Percentiles rank a stretch among this genome's conserved stretches.
Conservation (phyloP, 176 grass and related monocot species). For the Carex parvula region DNA sequence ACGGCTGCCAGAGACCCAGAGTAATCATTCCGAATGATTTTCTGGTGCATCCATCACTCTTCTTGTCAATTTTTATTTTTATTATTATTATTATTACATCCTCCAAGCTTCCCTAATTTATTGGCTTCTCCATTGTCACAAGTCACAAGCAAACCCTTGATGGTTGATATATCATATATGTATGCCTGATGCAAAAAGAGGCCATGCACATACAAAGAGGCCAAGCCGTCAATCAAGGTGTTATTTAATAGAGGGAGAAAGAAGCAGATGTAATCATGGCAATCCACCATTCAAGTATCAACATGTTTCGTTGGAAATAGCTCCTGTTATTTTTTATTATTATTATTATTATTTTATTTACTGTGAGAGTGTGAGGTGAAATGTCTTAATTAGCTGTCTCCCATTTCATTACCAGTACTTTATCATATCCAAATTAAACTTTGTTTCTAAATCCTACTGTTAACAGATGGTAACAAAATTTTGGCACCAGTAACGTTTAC, state of each 20-base stretch:
- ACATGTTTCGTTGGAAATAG: constrained; percentile 11
- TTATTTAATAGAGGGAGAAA: constrained; percentile 10
- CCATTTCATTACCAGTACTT: neutral
- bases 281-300: neutral
- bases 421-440: too few relatives aligned
- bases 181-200: neutral
- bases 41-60: neutral
- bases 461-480: too few relatives aligned
- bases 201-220: constrained; percentile 28
- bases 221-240: constrained; percentile 3
- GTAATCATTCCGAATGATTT: constrained; percentile 47
- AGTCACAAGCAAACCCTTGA: neutral
- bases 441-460: too few relatives aligned
- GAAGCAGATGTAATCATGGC: neutral
- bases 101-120: neutral
- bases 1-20: constrained; percentile 20
- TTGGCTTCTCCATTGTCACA: constrained; percentile 5
- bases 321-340: neutral
- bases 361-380: constrained; percentile 9
- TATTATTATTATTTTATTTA: neutral
- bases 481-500: too few relatives aligned
- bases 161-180: neutral
- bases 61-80: neutral
- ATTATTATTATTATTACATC: neutral
- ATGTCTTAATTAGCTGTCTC: neutral